Evolutionary conservation across 345 rosid genomes (phyloP).

Genomic region (Cochlearia excelsa): DNA sequence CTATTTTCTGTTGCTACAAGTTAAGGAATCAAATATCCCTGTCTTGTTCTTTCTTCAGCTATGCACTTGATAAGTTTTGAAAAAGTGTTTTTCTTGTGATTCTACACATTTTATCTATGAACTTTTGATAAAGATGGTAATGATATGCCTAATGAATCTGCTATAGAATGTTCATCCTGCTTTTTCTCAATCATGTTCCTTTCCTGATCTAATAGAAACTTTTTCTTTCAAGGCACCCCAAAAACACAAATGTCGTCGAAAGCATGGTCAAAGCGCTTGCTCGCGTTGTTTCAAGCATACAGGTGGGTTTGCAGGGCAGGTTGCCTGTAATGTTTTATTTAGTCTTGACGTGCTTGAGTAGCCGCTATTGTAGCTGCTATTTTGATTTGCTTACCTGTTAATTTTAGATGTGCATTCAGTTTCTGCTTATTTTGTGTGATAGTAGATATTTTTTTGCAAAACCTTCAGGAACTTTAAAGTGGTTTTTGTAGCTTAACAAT

Average conservation of each 20-base stretch:
- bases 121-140: background rate
- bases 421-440: conserved; percentile 13
- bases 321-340: conserved; percentile 12
- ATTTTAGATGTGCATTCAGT: conserved; percentile 6
- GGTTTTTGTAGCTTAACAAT: conserved; percentile 16
- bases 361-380: conserved; percentile 7
- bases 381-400: background rate
- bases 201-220: conserved; percentile 17
- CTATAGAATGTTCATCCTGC: conserved; percentile 14
- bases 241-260: conserved; percentile 96
- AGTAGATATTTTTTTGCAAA: background rate
- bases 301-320: conserved; percentile 50
- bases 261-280: conserved; percentile 96
- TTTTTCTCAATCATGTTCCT: conserved; percentile 7
- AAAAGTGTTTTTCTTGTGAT: conserved; percentile 12
- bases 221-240: conserved; percentile 66
- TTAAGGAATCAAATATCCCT: conserved; percentile 10
- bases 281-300: conserved; percentile 88
- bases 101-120: background rate
- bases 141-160: conserved; percentile 9
- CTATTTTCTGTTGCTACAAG: conserved; percentile 26
- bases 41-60: conserved; percentile 1
- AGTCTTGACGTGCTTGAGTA: conserved; percentile 12
- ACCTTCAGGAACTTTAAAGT: background rate
- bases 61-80: conserved; percentile 11